Percentiles rank a stretch among this genome's conserved stretches.
These are phyloP conservation scores for Debaryomyces singareniensis DNA, from an alignment of 1,139 yeast species.

Conservation along the genomic window DNA sequence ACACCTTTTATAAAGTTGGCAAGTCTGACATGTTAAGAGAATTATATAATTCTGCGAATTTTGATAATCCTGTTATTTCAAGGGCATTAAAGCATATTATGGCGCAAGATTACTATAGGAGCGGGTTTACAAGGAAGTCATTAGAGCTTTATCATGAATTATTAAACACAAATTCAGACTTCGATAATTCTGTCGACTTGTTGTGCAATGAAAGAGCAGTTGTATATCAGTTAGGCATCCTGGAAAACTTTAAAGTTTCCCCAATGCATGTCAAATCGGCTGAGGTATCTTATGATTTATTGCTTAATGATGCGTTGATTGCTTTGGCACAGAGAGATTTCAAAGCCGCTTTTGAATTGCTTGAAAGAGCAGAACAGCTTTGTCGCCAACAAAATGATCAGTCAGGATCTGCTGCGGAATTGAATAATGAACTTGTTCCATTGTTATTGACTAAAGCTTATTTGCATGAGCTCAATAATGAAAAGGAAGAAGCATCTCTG, in stretches of 20 bases:
- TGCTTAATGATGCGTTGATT: conserved; percentile 65
- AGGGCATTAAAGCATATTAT: conserved; percentile 67
- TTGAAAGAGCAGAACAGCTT: conserved; percentile 46
- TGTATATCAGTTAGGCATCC: conserved; percentile 43
- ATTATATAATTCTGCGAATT: conserved; percentile 24
- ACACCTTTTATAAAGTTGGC: conserved; percentile 65
- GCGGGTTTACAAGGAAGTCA: conserved; percentile 54
- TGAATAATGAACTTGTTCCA: conserved; percentile 49
- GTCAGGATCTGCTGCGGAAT: conserved; percentile 30
- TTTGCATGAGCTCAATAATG: conserved; percentile 46
- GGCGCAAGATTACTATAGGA: conserved; percentile 75
- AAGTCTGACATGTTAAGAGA: conserved; percentile 34
- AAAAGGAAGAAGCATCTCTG: conserved; percentile 33
- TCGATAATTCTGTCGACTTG: conserved; percentile 48
- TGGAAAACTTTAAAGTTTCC: conserved; percentile 2
- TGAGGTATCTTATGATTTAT: conserved; percentile 27
- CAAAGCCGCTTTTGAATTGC: conserved; percentile 35
- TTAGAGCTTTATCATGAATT: conserved; percentile 49
- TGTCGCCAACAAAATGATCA: conserved; percentile 35
- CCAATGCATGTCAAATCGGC: conserved; percentile 3
- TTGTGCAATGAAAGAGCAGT: conserved; percentile 67
- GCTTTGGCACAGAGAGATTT: conserved; percentile 40
- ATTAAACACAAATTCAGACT: conserved; percentile 29
- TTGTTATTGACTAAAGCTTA: conserved; percentile 67
- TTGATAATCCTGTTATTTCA: conserved; percentile 9